phyloP scores from a whole-genome alignment of 2,329 filamentous ascomycete species.

The Ascosphaera apis region DNA sequence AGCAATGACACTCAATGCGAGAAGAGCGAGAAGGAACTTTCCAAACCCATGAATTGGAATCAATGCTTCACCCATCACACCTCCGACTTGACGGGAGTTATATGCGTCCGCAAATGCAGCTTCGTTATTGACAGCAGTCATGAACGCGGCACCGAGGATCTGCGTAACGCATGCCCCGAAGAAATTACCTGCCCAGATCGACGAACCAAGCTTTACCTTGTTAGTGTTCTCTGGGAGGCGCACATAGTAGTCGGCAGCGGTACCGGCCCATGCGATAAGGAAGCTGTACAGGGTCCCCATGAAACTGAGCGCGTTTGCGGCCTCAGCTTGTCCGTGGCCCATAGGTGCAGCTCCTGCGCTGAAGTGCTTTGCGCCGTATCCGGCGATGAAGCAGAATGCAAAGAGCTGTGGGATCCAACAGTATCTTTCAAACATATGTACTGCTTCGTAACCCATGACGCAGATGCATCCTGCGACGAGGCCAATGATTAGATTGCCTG shows the following conservation, averaged over 20 bases:
- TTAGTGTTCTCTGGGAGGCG: conserved; percentile 45
- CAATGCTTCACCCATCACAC: conserved; percentile 42
- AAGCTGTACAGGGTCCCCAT: conserved; percentile 44
- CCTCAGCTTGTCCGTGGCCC: conserved; percentile 32
- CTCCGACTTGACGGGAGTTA: conserved; percentile 35
- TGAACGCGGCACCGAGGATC: conserved; percentile 47
- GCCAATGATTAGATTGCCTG: conserved; percentile 53
- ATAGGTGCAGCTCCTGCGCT: conserved; percentile 41
- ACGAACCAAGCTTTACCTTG: conserved; percentile 40
- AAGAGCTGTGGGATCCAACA: conserved; percentile 51
- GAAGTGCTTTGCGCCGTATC: conserved; percentile 42
- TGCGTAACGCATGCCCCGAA: conserved; percentile 51
- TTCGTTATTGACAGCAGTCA: conserved; percentile 37
- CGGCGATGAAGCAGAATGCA: conserved; percentile 49
- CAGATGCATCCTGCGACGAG: conserved; percentile 43
- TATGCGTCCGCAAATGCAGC: conserved; percentile 36
- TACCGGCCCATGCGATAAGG: conserved; percentile 49
- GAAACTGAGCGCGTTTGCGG: conserved; percentile 41
- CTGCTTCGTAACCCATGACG: conserved; percentile 53
- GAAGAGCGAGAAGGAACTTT: conserved; percentile 45
- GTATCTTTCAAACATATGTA: conserved; percentile 56
- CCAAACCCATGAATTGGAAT: conserved; percentile 43
- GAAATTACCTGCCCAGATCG: conserved; percentile 46
- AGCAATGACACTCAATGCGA: conserved; percentile 43
- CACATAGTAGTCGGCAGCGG: conserved; percentile 58